Base-by-base conservation (phyloP, 495 filamentous ascomycete genomes). In the Coniosporium apollinis region DNA sequence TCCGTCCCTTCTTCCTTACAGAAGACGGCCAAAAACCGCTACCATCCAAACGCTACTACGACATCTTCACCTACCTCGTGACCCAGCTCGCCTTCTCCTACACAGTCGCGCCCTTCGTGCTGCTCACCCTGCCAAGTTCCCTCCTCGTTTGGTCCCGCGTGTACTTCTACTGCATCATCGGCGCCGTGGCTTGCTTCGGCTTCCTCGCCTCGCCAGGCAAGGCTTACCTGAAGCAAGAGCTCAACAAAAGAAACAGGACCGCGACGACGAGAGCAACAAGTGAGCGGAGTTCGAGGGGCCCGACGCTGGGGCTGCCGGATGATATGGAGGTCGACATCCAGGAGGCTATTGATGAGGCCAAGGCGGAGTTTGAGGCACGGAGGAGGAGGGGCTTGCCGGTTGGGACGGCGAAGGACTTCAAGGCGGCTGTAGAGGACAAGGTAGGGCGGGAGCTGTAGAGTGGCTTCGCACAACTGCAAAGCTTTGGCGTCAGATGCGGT, bases 1-100 rank as follows among this genome's bases (percentile, higher is more conserved):
- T 93, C 44, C 85, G 91, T 20, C 89, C 89, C 22, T 86, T 97
- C 64, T 94, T 96, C 69, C 60, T 96, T 28, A 73, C 79, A 37
- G 69, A 82, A 14, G 69, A 76, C 43, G 74, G 76, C 31, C 66
- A 66, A 28, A 57, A 57, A 2, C 70, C 79, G 7, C 72, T 72
- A 0, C 65, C 72, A 0, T 64, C 63, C 54, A 96, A 96, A 59
- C 69, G 63, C 26, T 81, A 81, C 58, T 97, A 97, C 57, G 91
- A 97, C 54, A 44, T 89, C 34, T 58, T 72, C 38, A 84, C 81
- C 38, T 82, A 70, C 61, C 38, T 96, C 24, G 63, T 66, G 5
- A 97, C 89, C 0, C 91, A 97, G 50, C 43, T 79, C 8, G 73
- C 75, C 10, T 84, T 96, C 50, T 72, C 76, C 39, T 97, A 92